These are phyloP conservation scores for Apiosordaria backusii DNA, from an alignment of 495 filamentous ascomycete genomes.

Conservation along the genomic window DNA sequence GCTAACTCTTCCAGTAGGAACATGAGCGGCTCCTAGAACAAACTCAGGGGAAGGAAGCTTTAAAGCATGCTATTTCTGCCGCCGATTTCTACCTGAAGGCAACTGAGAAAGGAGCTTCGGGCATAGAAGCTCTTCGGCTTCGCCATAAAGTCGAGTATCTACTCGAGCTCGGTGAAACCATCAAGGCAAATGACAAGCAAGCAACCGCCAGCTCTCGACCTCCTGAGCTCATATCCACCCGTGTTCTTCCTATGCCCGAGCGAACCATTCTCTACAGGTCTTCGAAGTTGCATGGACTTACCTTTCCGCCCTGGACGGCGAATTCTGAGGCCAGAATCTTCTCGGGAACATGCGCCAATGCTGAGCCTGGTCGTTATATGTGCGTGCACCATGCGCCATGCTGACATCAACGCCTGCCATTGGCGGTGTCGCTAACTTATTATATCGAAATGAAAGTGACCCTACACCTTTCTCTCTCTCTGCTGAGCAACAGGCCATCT, in stretches of 20 bases:
- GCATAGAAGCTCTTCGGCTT: slow-evolving; percentile 56
- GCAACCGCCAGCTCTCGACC: slow-evolving; percentile 29
- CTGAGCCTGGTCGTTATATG: slow-evolving; percentile 36
- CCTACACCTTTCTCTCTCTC: slow-evolving; percentile 65
- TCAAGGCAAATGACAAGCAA: slow-evolving; percentile 52
- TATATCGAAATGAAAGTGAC: slow-evolving; percentile 53
- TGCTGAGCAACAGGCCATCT: slow-evolving; percentile 61
- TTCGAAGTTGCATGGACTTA: slow-evolving; percentile 72
- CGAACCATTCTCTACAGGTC: slow-evolving; percentile 72
- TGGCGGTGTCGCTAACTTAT: slow-evolving; percentile 10
- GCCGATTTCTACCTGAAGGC: slow-evolving; percentile 78
- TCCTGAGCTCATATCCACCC: slow-evolving; percentile 52
- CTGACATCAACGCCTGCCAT: neutral
- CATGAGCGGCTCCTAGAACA: slow-evolving; percentile 54
- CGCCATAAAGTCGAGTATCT: slow-evolving; percentile 63
- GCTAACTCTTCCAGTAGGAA: slow-evolving; percentile 46
- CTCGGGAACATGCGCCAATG: slow-evolving; percentile 23
- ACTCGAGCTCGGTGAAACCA: slow-evolving; percentile 64
- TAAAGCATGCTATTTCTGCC: slow-evolving; percentile 68
- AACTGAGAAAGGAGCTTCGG: slow-evolving; percentile 47
- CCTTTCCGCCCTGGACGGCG: slow-evolving; percentile 77
- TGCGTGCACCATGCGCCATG: slow-evolving; percentile 16
- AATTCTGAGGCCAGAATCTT: slow-evolving; percentile 57
- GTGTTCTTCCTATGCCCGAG: slow-evolving; percentile 66
- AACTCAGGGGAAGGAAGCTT: slow-evolving; percentile 60